phyloP scores from a whole-genome alignment of 164 flowering plant species.

The Euptelea pleiosperma region DNA sequence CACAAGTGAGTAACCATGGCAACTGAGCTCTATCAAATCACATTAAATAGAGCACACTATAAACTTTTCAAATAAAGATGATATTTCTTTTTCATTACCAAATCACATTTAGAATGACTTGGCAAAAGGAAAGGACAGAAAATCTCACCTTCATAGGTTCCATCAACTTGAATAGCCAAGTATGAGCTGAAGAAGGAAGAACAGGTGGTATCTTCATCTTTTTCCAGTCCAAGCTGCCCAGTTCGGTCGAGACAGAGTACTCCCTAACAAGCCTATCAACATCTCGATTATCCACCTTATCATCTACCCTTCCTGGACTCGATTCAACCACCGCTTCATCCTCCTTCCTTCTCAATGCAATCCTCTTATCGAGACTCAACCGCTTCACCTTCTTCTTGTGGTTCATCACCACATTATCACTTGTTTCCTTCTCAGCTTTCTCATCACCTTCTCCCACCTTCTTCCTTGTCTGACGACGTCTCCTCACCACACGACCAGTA shows the following conservation, averaged over 20 bases:
- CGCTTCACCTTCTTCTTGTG: conserved; percentile 40
- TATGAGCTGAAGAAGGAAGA: conserved; percentile 80
- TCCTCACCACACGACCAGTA: conserved; percentile 17
- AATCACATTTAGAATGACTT: not conserved
- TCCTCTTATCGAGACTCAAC: conserved; percentile 71
- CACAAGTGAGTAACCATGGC: conserved; percentile 12
- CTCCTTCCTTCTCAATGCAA: conserved; percentile 46
- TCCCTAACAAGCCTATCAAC: conserved; percentile 69
- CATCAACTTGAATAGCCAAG: conserved; percentile 84
- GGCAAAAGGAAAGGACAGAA: not conserved
- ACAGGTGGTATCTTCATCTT: conserved; percentile 96
- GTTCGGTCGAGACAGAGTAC: conserved; percentile 61
- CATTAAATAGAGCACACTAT: not conserved
- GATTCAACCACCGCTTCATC: conserved; percentile 21
- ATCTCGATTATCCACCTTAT: conserved; percentile 24
- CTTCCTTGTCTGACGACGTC: conserved; percentile 35
- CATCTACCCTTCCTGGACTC: conserved; percentile 17
- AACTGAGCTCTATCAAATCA: not conserved
- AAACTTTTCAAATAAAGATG: too few species aligned
- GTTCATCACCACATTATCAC: conserved; percentile 45
- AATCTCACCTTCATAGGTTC: conserved; percentile 82
- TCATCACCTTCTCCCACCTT: conserved; percentile 28
- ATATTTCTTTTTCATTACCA: too few species aligned
- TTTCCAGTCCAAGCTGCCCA: conserved; percentile 86
- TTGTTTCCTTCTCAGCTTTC: conserved; percentile 18